Conservation (phyloP, 129 eudicot genomes). For the Chrysanthemum makinoi region DNA sequence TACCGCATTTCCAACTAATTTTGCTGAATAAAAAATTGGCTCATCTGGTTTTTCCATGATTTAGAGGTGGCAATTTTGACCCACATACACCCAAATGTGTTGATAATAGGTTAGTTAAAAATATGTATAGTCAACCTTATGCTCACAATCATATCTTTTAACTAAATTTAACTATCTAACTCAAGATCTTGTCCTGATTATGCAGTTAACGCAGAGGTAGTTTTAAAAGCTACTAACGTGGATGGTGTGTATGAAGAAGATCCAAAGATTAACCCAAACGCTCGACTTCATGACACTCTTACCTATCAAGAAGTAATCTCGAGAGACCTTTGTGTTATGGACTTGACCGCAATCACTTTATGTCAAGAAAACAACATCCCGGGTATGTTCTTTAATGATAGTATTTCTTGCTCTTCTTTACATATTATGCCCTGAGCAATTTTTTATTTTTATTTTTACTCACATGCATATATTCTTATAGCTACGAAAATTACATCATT, state of each 20-base stretch:
- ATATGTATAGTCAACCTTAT: too few species aligned
- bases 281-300: slow-evolving; percentile 65
- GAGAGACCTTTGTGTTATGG: slow-evolving; percentile 73
- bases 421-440: not conserved
- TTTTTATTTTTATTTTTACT: not conserved
- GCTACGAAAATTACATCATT: not conserved
- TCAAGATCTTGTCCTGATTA: not conserved
- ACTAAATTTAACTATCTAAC: not conserved
- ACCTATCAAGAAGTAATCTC: slow-evolving; percentile 87
- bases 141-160: not conserved
- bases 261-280: slow-evolving; percentile 74
- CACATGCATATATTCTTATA: not conserved
- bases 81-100: too few species aligned
- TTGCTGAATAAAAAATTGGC: too few species aligned
- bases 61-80: too few species aligned
- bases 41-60: too few species aligned
- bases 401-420: not conserved
- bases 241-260: slow-evolving; percentile 90
- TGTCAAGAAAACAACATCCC: slow-evolving; percentile 99
- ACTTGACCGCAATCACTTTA: slow-evolving; percentile 95
- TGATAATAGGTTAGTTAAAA: too few species aligned
- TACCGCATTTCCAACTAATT: too few species aligned
- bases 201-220: slow-evolving; percentile 97
- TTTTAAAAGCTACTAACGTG: slow-evolving; percentile 96
- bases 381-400: slow-evolving; percentile 38